Base-by-base conservation (phyloP, 768 basidiomycete species). In the Mycena capillaripes region DNA sequence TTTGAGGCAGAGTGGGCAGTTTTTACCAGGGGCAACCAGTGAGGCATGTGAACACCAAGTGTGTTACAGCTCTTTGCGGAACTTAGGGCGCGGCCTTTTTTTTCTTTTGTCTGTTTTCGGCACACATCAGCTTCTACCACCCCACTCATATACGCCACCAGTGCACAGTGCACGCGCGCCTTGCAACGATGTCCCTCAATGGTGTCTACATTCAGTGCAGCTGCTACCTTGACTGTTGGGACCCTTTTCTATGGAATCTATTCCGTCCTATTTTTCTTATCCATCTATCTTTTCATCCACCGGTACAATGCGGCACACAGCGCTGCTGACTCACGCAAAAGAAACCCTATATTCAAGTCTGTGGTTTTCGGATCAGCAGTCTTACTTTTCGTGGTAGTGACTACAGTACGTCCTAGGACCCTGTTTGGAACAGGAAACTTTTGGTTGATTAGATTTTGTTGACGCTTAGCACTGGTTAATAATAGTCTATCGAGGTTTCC, bases 81-180 rank as follows among this genome's bases (percentile, higher is more conserved):
- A n/a, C n/a, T n/a, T n/a, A n/a, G n/a, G n/a, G n/a, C n/a, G n/a
- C n/a, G n/a, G n/a, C n/a, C n/a, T n/a, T n/a, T n/a, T n/a, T n/a
- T n/a, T n/a, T n/a, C n/a, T n/a, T n/a, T n/a, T n/a, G n/a, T n/a
- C n/a, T n/a, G n/a, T n/a, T n/a, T n/a, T 53, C 16, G 36, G 38
- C 29, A 30, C 36, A 64, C 25, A 64, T 62, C 44, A 62, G 48
- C 46, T 62, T 62, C 46, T 48, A 48, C 30, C 61, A 48, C 29
- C 46, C 61, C 50, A 65, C 38, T 65, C 25, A 65, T 55, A 65
- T 65, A 53, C 52, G 52, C 36, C 63, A 55, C 52, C 36, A 55
- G 50, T 55, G 48, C 62, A 53, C 46, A 50, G 61, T 50, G 61
- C 38, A 52, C 48, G 62, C 62, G 9, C 48, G 34, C 52, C 50